These are phyloP conservation scores for Stephania yunnanensis DNA, from an alignment of 164 flowering plant genomes.

Conservation along the genomic window DNA sequence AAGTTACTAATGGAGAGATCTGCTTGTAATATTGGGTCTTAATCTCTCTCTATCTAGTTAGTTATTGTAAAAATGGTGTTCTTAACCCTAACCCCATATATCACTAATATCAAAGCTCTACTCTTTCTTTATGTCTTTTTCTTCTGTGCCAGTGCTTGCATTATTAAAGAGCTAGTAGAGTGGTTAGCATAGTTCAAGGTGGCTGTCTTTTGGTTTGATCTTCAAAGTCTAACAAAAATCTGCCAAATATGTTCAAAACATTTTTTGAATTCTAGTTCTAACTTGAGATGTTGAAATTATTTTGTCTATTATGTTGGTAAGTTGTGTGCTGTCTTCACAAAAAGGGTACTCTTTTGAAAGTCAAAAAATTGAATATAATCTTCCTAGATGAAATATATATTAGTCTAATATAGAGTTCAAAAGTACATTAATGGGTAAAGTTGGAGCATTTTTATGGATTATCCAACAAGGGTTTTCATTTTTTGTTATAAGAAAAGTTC, in stretches of 20 bases:
- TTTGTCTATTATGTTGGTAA: no score
- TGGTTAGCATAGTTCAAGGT: background rate
- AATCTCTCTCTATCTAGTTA: background rate
- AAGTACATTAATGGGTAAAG: background rate
- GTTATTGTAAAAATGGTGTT: background rate
- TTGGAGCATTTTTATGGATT: background rate
- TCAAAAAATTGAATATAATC: no score
- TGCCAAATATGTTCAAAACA: no score
- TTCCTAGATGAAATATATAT: no score
- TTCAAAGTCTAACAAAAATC: background rate
- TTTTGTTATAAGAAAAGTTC: no score
- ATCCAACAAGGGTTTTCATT: no score
- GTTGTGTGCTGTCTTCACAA: no score
- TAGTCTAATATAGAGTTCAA: background rate
- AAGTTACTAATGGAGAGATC: background rate
- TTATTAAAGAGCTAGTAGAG: background rate
- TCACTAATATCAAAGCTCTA: constrained; percentile 1
- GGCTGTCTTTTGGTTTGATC: background rate
- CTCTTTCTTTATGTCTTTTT: background rate
- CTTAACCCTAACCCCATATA: background rate
- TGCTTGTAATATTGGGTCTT: constrained; percentile 7
- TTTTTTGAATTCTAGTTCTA: no score
- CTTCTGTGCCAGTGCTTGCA: background rate
- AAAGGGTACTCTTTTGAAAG: no score
- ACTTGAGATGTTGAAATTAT: no score